A percentile compares a stretch with the other conserved stretches of the same genome.
Conservation (phyloP, 208 protist species). For the Balamuthia mandrillaris region DNA sequence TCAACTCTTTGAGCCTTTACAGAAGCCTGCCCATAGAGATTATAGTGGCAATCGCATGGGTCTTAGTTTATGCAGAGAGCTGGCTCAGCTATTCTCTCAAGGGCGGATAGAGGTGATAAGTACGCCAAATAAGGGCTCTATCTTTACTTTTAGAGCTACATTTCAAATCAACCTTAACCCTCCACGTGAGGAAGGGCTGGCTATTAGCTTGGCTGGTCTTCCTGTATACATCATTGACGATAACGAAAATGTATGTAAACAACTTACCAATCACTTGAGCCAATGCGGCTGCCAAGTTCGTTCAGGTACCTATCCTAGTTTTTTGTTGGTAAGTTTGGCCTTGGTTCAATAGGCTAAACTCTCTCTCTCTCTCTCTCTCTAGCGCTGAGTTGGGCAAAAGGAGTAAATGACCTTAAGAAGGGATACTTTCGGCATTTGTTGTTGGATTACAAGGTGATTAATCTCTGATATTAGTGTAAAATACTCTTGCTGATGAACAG, state of each 20-base stretch:
- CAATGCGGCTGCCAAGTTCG: neutral
- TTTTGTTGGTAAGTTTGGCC: neutral
- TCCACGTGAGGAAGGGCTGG: too few relatives aligned
- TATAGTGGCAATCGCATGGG: too few relatives aligned
- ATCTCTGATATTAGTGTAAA: neutral
- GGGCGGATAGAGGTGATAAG: too few relatives aligned
- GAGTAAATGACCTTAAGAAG: neutral
- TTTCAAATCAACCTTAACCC: too few relatives aligned
- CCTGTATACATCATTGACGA: constrained; percentile 29
- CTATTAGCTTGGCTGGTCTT: too few relatives aligned
- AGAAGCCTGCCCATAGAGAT: too few relatives aligned
- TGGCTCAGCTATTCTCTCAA: too few relatives aligned
- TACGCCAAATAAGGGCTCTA: too few relatives aligned
- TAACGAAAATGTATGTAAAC: constrained; percentile 2
- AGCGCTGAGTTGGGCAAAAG: constrained; percentile 10
- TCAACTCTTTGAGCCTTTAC: too few relatives aligned
- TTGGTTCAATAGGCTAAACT: neutral
- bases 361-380: neutral
- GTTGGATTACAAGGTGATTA: constrained; percentile 12
- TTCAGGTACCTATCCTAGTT: neutral
- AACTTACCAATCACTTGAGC: neutral
- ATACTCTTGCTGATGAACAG: neutral
- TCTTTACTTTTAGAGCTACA: too few relatives aligned
- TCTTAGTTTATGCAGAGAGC: too few relatives aligned
- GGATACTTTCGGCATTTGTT: neutral